phyloP scores from a whole-genome alignment of 768 basidiomycete genomes.

The Collybia sordida region DNA sequence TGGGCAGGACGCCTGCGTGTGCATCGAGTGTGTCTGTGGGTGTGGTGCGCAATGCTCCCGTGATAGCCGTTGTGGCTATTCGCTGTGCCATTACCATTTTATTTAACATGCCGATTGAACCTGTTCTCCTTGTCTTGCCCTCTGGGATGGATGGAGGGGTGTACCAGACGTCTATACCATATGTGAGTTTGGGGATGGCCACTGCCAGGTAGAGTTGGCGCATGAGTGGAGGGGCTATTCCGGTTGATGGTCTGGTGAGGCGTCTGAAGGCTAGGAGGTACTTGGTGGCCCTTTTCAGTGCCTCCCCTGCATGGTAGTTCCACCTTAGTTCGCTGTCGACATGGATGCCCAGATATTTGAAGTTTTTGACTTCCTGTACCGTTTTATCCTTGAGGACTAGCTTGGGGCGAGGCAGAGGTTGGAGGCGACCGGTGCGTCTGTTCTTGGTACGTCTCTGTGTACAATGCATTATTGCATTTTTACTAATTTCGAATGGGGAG shows the following conservation, averaged over 20 bases:
- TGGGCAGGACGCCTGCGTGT: constrained; percentile 8
- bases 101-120: constrained; percentile 11
- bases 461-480: constrained; percentile 17
- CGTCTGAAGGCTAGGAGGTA: not conserved
- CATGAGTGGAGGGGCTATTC: constrained; percentile 15
- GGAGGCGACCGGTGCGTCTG: not conserved
- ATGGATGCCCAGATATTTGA: constrained; percentile 27
- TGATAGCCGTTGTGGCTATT: constrained; percentile 17
- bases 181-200: constrained; percentile 22
- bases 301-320: constrained; percentile 10
- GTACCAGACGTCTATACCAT: constrained; percentile 24
- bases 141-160: constrained; percentile 8
- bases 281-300: not conserved
- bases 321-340: constrained; percentile 18
- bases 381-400: constrained; percentile 4
- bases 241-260: constrained; percentile 11
- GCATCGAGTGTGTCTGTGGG: constrained; percentile 16
- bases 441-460: not conserved
- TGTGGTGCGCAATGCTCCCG: constrained; percentile 18
- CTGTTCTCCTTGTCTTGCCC: not conserved
- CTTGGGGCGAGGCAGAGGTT: not conserved
- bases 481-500: constrained; percentile 17
- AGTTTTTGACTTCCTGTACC: constrained; percentile 10
- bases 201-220: constrained; percentile 22
- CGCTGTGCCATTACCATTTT: constrained; percentile 15